These are phyloP conservation scores for Psilocybe azurescens DNA, from an alignment of 768 basidiomycete genomes.

Conservation along the genomic window DNA sequence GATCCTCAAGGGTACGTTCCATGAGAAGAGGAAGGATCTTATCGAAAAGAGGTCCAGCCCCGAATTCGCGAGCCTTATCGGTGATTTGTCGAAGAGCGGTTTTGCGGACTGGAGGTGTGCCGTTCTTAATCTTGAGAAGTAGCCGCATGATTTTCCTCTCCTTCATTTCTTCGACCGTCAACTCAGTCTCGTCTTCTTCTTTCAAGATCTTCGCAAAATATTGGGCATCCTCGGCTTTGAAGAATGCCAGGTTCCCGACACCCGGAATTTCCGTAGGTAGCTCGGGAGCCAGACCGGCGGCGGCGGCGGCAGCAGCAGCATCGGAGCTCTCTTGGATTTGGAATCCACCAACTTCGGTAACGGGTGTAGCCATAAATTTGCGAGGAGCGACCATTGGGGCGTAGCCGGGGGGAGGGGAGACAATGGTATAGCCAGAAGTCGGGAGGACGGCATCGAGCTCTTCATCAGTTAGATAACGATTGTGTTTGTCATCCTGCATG, in stretches of 20 bases:
- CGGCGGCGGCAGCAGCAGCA: slow-evolving; percentile 85
- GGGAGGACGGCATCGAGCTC: slow-evolving; percentile 94
- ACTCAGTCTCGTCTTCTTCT: slow-evolving; percentile 93
- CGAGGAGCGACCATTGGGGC: slow-evolving; percentile 74
- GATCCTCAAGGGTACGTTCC: slow-evolving; percentile 97
- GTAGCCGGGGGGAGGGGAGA: slow-evolving; percentile 94
- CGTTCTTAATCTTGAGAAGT: slow-evolving; percentile 98
- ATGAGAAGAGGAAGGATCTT: slow-evolving; percentile 98
- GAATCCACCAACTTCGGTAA: slow-evolving; percentile 80
- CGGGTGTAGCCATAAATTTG: slow-evolving; percentile 61
- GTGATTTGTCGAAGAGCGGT: slow-evolving; percentile 98
- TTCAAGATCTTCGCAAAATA: slow-evolving; percentile 97
- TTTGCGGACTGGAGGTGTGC: slow-evolving; percentile 97
- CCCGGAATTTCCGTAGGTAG: slow-evolving; percentile 97
- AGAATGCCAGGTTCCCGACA: slow-evolving; percentile 95
- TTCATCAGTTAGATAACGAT: slow-evolving; percentile 94
- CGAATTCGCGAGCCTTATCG: slow-evolving; percentile 98
- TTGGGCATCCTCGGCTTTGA: slow-evolving; percentile 97
- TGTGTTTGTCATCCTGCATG: slow-evolving; percentile 95
- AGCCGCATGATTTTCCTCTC: slow-evolving; percentile 99
- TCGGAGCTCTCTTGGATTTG: slow-evolving; percentile 97
- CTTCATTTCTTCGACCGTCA: slow-evolving; percentile 97
- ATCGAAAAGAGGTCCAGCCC: slow-evolving; percentile 97
- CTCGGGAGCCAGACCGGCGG: slow-evolving; percentile 91
- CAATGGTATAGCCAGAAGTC: slow-evolving; percentile 84